Conservation (phyloP, 495 filamentous ascomycete genomes). For the Echria macrotheca region DNA sequence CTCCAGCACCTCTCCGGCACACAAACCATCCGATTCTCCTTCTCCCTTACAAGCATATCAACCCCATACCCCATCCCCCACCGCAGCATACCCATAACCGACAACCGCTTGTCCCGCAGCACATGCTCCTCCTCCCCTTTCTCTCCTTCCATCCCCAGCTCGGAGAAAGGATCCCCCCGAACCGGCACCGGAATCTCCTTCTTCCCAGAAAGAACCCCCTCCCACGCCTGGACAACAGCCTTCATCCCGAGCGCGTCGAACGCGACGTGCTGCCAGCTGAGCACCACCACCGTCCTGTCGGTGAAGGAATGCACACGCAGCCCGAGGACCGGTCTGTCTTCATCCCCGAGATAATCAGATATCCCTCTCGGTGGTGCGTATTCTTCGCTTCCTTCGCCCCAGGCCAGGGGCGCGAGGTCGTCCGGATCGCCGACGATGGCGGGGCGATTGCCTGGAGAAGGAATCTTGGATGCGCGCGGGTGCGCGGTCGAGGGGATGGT, state of each 20-base stretch:
- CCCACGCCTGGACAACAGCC: conserved; percentile 22
- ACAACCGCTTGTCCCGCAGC: conserved; percentile 16
- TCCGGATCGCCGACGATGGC: conserved; percentile 22
- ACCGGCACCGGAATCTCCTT: too few relatives aligned
- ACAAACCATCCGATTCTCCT: conserved; percentile 35
- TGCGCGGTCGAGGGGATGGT: conserved; percentile 24
- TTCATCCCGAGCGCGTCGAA: conserved; percentile 26
- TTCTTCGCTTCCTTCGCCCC: conserved; percentile 15
- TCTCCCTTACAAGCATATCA: conserved; percentile 23
- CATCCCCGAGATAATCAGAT: conserved; percentile 20
- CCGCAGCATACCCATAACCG: conserved; percentile 20
- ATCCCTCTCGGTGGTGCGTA: conserved; percentile 25
- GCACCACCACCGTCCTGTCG: conserved; percentile 26
- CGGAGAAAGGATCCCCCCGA: too few relatives aligned
- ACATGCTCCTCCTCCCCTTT: conserved; percentile 16
- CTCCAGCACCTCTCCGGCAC: conserved; percentile 24
- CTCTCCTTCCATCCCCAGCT: too few relatives aligned
- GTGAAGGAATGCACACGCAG: conserved; percentile 28
- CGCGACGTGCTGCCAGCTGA: conserved; percentile 29
- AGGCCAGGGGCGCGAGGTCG: conserved; percentile 20
- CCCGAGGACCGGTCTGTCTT: conserved; percentile 19
- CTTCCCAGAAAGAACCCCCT: conserved; percentile 17
- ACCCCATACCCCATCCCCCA: conserved; percentile 24
- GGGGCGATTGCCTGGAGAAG: conserved; percentile 17
- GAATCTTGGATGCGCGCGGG: conserved; percentile 28